Evolutionary conservation across 108 stramenopile genomes (phyloP), one percentile per base, ranked within the genome.

Genomic region (Aurantiochytrium sp.): DNA sequence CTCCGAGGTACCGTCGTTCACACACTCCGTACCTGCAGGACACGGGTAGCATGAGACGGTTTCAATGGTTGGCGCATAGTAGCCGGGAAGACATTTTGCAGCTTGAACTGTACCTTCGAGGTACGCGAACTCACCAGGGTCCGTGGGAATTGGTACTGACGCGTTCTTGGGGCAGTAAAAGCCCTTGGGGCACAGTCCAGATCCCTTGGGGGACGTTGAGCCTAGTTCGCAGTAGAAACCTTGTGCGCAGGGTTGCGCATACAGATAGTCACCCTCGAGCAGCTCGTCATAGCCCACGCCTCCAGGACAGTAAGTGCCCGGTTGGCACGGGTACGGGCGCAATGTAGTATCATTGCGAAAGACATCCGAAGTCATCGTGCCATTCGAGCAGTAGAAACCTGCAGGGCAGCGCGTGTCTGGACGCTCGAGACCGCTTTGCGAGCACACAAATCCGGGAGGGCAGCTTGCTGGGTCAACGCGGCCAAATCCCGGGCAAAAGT

Each of bases 311-410:
- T 94, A 95, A 5, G 93, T 92, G 2, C 95, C 95, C 5, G 95
- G 92, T 5, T 89, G 49, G 88, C 95, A 95, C 6, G 95, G 93
- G 89, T 95, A 95, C 23, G 95, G 94, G 4, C 95, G 83, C n/a
- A 94, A 60, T n/a, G 94, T 93, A 8, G 95, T 94, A 72, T 95
- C 95, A 60, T 95, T 95, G 10, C 95, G 89, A 83, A 94, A 94
- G 19, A 93, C 93, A 35, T 95, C 95, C 57, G 91, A 90, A 8
- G 96, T 96, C 59, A 93, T 58, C 42, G 96, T 96, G 29, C 96
- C 96, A 83, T 93, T 95, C 58, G 72, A 91, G 88, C 96, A 97
- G 90, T 95, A 97, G 87, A 95, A 96, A 10, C 96, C 96, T 44
- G 95, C 95, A 28, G 95, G 95, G 87, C 95, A 95, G 25, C 58